Evolutionary conservation across 768 basidiomycete species (phyloP).

Genomic region (Neoboletus brunneissimus): DNA sequence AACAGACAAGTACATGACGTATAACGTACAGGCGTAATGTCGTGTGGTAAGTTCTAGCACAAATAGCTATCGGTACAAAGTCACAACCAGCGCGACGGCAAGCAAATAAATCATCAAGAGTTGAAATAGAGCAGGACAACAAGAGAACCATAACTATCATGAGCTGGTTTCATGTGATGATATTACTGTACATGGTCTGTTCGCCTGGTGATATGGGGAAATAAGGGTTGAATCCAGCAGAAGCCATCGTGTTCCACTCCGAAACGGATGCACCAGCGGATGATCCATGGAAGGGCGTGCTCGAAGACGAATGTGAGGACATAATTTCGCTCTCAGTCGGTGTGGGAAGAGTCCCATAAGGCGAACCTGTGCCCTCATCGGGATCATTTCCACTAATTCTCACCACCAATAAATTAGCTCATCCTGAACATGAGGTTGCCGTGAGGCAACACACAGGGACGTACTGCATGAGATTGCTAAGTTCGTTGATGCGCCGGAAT

Average conservation of each 20-base stretch:
- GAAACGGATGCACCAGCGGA: slow-evolving; percentile 50
- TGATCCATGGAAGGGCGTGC: slow-evolving; percentile 40
- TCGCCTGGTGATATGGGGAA: slow-evolving; percentile 59
- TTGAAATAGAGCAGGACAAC: slow-evolving; percentile 4
- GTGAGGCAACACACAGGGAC: slow-evolving; percentile 37
- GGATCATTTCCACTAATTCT: slow-evolving; percentile 51
- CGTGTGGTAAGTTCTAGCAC: slow-evolving; percentile 30
- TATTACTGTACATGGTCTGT: slow-evolving; percentile 54
- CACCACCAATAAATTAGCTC: slow-evolving; percentile 32
- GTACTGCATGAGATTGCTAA: slow-evolving; percentile 65
- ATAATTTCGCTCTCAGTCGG: slow-evolving; percentile 61
- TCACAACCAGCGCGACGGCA: slow-evolving; percentile 32
- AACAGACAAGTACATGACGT: slow-evolving; percentile 32
- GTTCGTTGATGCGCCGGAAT: slow-evolving; percentile 57
- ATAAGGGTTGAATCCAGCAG: slow-evolving; percentile 63
- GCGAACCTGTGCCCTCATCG: slow-evolving; percentile 43
- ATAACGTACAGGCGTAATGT: slow-evolving; percentile 30
- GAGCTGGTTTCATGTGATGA: slow-evolving; percentile 44
- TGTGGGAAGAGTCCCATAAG: slow-evolving; percentile 55
- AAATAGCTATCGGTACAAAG: slow-evolving; percentile 26
- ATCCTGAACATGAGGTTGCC: slow-evolving; percentile 33
- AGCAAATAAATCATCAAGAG: slow-evolving; percentile 25
- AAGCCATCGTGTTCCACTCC: slow-evolving; percentile 58
- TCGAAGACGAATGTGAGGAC: slow-evolving; percentile 46
- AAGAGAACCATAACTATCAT: background rate